Evolutionary conservation across 805 yeast species (phyloP).

Genomic region (Candida mattraensis): DNA sequence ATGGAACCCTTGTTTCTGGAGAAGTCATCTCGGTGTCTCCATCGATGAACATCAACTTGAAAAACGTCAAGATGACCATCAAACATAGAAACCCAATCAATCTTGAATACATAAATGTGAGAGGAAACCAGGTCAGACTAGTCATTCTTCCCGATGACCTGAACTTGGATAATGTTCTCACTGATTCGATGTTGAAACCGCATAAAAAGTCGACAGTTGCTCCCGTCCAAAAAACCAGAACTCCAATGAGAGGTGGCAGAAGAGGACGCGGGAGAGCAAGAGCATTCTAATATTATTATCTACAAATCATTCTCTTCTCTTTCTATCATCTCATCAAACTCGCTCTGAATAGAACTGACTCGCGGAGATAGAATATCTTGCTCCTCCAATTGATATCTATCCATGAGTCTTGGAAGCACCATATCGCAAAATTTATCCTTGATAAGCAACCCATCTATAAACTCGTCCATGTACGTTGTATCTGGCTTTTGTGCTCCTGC

Average conservation of each 20-base stretch:
- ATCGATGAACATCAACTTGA: slow-evolving; percentile 82
- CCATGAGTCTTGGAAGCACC: slow-evolving; percentile 62
- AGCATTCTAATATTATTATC: slow-evolving; percentile 26
- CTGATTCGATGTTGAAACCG: slow-evolving; percentile 47
- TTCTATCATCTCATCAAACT: slow-evolving; percentile 28
- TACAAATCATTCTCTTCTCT: slow-evolving; percentile 19
- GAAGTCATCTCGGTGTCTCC: slow-evolving; percentile 84
- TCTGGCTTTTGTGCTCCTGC: slow-evolving; percentile 35
- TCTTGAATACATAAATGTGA: slow-evolving; percentile 75
- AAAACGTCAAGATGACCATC: slow-evolving; percentile 77
- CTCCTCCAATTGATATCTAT: slow-evolving; percentile 42
- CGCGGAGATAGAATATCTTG: slow-evolving; percentile 41
- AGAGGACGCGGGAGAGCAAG: slow-evolving; percentile 33
- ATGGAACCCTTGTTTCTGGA: slow-evolving; percentile 86
- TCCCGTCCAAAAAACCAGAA: slow-evolving; percentile 28
- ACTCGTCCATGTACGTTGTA: slow-evolving; percentile 67
- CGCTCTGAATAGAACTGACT: slow-evolving; percentile 36
- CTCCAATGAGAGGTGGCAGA: slow-evolving; percentile 29
- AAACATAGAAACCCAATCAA: slow-evolving; percentile 66
- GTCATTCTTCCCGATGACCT: slow-evolving; percentile 83
- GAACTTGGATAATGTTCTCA: slow-evolving; percentile 63
- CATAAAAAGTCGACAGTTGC: slow-evolving; percentile 46
- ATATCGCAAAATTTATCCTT: slow-evolving; percentile 69
- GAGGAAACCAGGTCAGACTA: slow-evolving; percentile 88
- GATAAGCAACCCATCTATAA: slow-evolving; percentile 59